Evolutionary conservation across 225 moss, liverwort and hornwort genomes (phyloP).

Genomic region (Anthoceros angustus): DNA sequence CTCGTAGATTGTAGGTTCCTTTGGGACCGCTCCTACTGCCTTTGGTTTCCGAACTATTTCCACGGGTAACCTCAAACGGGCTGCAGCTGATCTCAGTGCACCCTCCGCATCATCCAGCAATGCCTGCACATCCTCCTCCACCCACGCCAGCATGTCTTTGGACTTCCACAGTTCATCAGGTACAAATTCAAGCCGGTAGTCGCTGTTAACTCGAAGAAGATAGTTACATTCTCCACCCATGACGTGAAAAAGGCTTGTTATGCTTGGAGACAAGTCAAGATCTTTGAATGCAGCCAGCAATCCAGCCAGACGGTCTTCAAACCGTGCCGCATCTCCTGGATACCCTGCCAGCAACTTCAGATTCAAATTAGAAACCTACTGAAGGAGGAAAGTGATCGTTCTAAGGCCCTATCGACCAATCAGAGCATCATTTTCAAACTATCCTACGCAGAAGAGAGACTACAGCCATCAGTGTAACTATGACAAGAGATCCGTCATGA

Average conservation of each 20-base stretch:
- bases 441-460: background rate
- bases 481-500: background rate
- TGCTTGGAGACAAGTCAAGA: conserved; percentile 31
- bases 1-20: conserved; percentile 80
- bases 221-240: conserved; percentile 97
- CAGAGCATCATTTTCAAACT: background rate
- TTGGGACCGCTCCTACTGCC: conserved; percentile 74
- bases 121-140: conserved; percentile 35
- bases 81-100: conserved; percentile 53
- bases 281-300: conserved; percentile 60
- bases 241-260: conserved; percentile 61
- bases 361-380: background rate
- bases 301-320: conserved; percentile 63
- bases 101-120: conserved; percentile 60
- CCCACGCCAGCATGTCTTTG: conserved; percentile 65
- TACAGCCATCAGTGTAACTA: background rate
- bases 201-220: conserved; percentile 48
- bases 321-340: conserved; percentile 56
- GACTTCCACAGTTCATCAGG: conserved; percentile 63
- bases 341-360: conserved; percentile 23
- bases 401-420: background rate
- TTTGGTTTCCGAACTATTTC: conserved; percentile 65
- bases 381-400: background rate
- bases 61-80: conserved; percentile 46
- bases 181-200: conserved; percentile 66